Evolutionary conservation across 345 rosid species (phyloP), one percentile per base, ranked within the genome.

Genomic region (Rhizophora mangle): DNA sequence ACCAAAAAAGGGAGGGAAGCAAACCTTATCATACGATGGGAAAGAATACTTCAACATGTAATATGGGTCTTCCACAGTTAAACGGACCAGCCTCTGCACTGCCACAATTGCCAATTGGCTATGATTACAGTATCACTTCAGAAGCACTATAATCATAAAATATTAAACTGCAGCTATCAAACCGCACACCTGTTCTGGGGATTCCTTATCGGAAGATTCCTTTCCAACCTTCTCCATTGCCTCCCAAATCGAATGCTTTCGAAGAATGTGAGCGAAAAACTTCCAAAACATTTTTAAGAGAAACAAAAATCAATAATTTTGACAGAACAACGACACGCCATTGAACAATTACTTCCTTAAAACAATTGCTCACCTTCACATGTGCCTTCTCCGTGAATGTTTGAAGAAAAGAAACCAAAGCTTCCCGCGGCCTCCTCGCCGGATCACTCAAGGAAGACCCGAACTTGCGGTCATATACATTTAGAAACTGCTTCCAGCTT

Each of bases 381-480:
- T 80, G 84, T 22, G 82, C 82, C 15, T 82, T 68, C 26, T 85
- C 64, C 13, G 77, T 75, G 29, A 93, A 84, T 0, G 96, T 69
- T 27, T 69, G 79, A 11, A 93, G 83, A 77, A 93, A 93, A 46
- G 98, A 80, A 22, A 70, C 81, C 70, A 89, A 73, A 0, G 74
- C 76, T n/a, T 85, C 89, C 54, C 52, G 81, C 52, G 88, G 21
- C 62, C 96, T 86, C 79, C 75, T 84, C 10, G 89, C 63, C 8
- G 98, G 97, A 78, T 93, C 97, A 74, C 96, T 89, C 64, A 87
- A 43, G 71, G 78, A 72, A 64, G 86, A 68, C 51, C 97, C 98
- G 1, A 83, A 22, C 69, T 76, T 85, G 53, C 61, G 81, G 66
- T 93, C 96, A 56, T 83, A 24, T 56, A 29, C 39, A 20, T 81